Evolutionary conservation across 1,284 basidiomycete genomes (phyloP), one percentile per base, ranked within the genome.

Genomic region (Cutaneotrichosporon spelunceum): DNA sequence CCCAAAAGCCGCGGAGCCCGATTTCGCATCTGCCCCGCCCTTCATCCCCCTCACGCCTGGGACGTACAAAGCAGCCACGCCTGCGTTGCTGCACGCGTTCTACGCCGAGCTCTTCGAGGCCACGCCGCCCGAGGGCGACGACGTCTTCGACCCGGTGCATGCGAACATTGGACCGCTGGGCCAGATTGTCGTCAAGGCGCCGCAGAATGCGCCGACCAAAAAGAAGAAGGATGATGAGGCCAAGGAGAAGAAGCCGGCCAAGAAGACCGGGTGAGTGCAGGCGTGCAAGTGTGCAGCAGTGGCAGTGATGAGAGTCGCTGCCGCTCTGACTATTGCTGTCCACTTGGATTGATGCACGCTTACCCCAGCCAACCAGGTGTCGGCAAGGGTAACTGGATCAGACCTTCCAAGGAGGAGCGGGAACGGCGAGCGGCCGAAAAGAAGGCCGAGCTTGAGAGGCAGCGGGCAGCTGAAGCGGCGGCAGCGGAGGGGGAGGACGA

Each of bases 1-100:
- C 60, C 80, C 80, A 57, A 75, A 76, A 58, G 66, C 66, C 14
- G 86, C 87, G 68, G 82, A 84, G 1, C 84, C 80, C n/a, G 88
- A 91, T 5, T 96, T 88, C 73, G 88, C 90, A 0, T 88, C 88
- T 0, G 94, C 94, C 0, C 88, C 89, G 0, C 83, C 89, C 0
- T 89, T 93, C 68, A 75, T 91, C 3, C 85, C 86, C 1, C 82
- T 97, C 68, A 84, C 84, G 2, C 80, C 84, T 1, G 80, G 80
- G 48, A 85, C 84, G 53, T 81, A 90, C 68, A 85, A 89, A 21
- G 80, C 85, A 19, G 90, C 94, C 70, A 91, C 96, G 68, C 76
- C 76, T 2, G 93, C 91, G 1, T 79, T 98, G 29, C 84, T 98
- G 68, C 88, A 85, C 64, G 77, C 84, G 0, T 96, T 88, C 80